Conservation (phyloP, 1,139 yeast species). For the Taphrina sp. region DNA sequence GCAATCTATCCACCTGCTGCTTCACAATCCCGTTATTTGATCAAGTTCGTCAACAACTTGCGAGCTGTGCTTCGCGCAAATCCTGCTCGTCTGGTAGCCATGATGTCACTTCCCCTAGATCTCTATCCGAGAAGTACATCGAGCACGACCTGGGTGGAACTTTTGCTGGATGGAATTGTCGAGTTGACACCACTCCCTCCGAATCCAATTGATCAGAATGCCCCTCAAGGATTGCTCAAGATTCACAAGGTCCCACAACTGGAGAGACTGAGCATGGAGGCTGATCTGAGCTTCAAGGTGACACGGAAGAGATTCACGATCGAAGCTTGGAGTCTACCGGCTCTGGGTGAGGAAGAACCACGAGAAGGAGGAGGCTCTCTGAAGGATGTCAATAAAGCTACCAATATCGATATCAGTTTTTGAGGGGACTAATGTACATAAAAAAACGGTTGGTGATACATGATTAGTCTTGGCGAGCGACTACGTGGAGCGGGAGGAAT, state of each 20-base stretch:
- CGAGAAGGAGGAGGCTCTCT: conserved; percentile 27
- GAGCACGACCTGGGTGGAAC: conserved; percentile 57
- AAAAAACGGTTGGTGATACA: too few species aligned
- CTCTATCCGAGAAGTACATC: conserved; percentile 58
- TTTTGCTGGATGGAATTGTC: conserved; percentile 64
- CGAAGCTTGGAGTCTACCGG: conserved; percentile 34
- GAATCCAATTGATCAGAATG: conserved; percentile 19
- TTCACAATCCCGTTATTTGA: conserved; percentile 51
- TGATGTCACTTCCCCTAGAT: conserved; percentile 63
- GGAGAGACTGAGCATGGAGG: conserved; percentile 23
- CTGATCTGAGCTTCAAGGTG: conserved; percentile 33
- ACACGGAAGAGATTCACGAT: conserved; percentile 31
- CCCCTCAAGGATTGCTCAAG: conserved; percentile 35
- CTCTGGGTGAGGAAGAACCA: conserved; percentile 31
- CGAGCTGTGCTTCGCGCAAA: conserved; percentile 56
- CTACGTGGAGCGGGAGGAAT: too few species aligned
- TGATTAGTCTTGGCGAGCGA: too few species aligned
- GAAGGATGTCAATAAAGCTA: conserved; percentile 24
- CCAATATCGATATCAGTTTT: conserved; percentile 30
- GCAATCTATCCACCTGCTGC: conserved; percentile 62
- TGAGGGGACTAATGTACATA: neutral
- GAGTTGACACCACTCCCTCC: conserved; percentile 69
- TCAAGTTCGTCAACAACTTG: conserved; percentile 64
- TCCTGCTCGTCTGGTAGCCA: conserved; percentile 51
- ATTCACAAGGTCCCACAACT: conserved; percentile 32